Base-by-base conservation (phyloP, 495 filamentous ascomycete species). In the Aspergillus bridgeri region DNA sequence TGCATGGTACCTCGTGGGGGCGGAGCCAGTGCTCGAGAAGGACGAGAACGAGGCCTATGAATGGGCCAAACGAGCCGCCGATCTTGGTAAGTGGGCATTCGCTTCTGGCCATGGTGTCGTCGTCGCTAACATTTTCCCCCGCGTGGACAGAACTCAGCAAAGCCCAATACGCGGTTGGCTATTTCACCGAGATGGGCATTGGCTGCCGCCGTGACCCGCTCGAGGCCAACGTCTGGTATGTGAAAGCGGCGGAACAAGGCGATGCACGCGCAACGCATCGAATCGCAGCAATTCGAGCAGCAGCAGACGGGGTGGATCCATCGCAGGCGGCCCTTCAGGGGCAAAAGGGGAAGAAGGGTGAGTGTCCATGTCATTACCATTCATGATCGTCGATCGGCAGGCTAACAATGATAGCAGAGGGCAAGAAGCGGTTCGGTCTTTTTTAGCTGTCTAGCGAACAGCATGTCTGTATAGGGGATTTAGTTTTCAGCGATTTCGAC, bases 111-210 rank as follows among this genome's bases (percentile, higher is more conserved):
- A 20, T 20, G 25, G 5, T n/a, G n/a, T n/a, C n/a, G n/a, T 49
- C 11, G 6, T 6, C 6, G 17, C 17, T 13, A 6, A 23, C 21
- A 7, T 18, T 19, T 15, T 56, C 18, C 22, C 42, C 15, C n/a
- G 11, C 19, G 7, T 3, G 7, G 7, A 38, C 59, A 96, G 94
- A 89, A 42, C 84, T 91, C 43, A 83, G 90, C 7, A 99, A 99
- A 77, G 94, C 94, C 5, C 83, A 98, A 70, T 99, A 98, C 62
- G 91, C 95, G 1, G 83, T 93, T 18, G 94, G 92, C 17, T 99
- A 96, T 75, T 99, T 99, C 72, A 97, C 91, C 8, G 94, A 99
- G 74, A 96, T 92, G 88, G 94, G 94, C 51, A 96, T 99, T 59
- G 94, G 94, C 21, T 96, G 90, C 70, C 88, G 91, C 5, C 86